These are phyloP conservation scores for Leccinum rimulosum DNA, from an alignment of 768 basidiomycete genomes.

Conservation along the genomic window DNA sequence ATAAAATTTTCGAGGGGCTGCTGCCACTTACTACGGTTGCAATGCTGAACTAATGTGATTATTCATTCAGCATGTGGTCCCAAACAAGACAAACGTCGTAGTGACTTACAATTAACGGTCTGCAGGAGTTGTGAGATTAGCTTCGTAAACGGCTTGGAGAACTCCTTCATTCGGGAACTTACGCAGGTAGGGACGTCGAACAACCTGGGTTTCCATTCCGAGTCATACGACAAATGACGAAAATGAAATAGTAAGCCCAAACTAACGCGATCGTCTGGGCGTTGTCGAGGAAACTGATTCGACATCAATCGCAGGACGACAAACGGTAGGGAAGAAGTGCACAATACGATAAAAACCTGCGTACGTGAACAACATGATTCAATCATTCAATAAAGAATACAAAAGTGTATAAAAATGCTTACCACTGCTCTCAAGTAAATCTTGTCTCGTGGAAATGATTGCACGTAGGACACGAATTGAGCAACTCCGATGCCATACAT, in stretches of 20 bases:
- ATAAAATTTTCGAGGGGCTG: neutral
- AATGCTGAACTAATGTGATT: constrained; percentile 1
- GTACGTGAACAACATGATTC: neutral
- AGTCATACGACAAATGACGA: constrained; percentile 11
- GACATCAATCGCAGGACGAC: neutral
- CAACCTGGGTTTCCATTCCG: neutral
- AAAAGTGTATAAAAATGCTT: neutral
- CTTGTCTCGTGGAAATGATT: constrained; percentile 16
- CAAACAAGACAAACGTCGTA: neutral
- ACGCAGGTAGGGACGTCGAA: constrained; percentile 2
- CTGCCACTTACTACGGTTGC: constrained; percentile 3
- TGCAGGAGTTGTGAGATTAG: constrained; percentile 1
- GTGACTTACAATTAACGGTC: constrained; percentile 2
- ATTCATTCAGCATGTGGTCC: neutral
- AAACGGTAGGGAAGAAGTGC: neutral
- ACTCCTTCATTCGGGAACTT: neutral
- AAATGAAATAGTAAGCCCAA: neutral
- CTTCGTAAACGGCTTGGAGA: neutral
- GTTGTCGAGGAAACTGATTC: constrained; percentile 8
- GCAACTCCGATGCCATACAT: neutral
- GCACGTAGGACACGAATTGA: constrained; percentile 8
- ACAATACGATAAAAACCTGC: constrained; percentile 14
- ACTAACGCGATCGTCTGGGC: neutral
- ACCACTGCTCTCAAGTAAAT: constrained; percentile 13
- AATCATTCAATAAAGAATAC: neutral